These are phyloP conservation scores for Elongisporangium undulatum DNA, from an alignment of 352 stramenopile genomes.

Conservation along the genomic window DNA sequence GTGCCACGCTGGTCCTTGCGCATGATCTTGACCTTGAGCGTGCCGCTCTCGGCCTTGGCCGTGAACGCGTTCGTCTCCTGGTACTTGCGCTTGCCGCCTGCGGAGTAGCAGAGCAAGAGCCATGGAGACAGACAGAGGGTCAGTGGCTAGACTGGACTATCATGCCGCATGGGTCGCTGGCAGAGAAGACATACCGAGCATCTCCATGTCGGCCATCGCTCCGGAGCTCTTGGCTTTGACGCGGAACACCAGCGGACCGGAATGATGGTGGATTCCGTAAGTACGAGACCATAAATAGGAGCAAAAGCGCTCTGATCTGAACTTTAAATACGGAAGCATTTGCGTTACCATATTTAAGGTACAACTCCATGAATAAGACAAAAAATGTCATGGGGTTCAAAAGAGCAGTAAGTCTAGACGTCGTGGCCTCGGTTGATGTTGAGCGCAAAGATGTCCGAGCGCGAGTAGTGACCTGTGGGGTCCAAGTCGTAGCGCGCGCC, in stretches of 20 bases:
- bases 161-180: background rate
- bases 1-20: conserved; percentile 30
- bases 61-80: conserved; percentile 67
- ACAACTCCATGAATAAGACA: too few species aligned
- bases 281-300: background rate
- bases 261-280: background rate
- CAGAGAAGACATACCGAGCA: background rate
- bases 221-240: background rate
- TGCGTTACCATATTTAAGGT: too few species aligned
- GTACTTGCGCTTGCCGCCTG: conserved; percentile 63
- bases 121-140: background rate
- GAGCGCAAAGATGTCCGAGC: conserved; percentile 16
- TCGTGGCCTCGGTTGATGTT: conserved; percentile 4
- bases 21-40: conserved; percentile 77
- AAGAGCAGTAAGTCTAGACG: too few species aligned
- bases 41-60: conserved; percentile 67
- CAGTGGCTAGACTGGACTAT: background rate
- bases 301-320: background rate
- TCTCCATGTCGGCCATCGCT: background rate
- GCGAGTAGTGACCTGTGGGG: conserved; percentile 15
- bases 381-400: too few species aligned
- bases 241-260: background rate
- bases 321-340: background rate
- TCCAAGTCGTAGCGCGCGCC: conserved; percentile 18
- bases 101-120: background rate